Evolutionary conservation across 805 yeast species (phyloP), one percentile per base, ranked within the genome.

Genomic region (Citeromyces nyonsensis): DNA sequence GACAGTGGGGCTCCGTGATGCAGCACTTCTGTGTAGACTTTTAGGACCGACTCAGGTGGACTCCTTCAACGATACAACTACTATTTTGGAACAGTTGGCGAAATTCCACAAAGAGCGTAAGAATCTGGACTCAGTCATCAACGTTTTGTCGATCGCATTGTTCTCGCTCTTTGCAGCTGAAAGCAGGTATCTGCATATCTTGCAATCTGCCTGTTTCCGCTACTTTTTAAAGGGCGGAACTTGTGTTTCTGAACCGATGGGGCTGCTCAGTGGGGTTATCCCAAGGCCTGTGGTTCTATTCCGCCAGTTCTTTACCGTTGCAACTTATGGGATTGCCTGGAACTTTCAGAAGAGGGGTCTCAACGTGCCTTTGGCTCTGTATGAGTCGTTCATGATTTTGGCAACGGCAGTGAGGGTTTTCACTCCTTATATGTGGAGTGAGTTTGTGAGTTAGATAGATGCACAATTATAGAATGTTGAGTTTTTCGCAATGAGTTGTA

Each of bases 1-100:
- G 98, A 85, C 97, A 15, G 98, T 91, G 28, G 96, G 95, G 2
- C 60, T 91, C 38, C 81, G 75, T 48, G 98, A 91, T 53, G 81
- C 83, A 4, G 78, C 67, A 1, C 49, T 80, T 24, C 61, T 85
- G 30, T 72, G 81, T 12, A 65, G 68, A 42, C 54, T 81, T 26
- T 60, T 91, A 33, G 61, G 70, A 6, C 69, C 78, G 34, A 45
- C 64, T 33, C 45, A 58, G 2, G 67, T 73, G 9, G 64, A 63
- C 5, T 70, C 67, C 33, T 63, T 91, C 31, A 48, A 48, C 15
- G 78, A 85, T 48, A 64, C 75, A 42, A 67, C 56, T 10, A 44
- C 56, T 4, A 70, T 91, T 13, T 47, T 66, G 14, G 66, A 63
- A 34, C 72, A 69, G 43, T 54, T 84, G 49, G 47, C 60, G 27